Evolutionary conservation across 2,329 filamentous ascomycete genomes (phyloP).

Genomic region (Ophiocordyceps australis): DNA sequence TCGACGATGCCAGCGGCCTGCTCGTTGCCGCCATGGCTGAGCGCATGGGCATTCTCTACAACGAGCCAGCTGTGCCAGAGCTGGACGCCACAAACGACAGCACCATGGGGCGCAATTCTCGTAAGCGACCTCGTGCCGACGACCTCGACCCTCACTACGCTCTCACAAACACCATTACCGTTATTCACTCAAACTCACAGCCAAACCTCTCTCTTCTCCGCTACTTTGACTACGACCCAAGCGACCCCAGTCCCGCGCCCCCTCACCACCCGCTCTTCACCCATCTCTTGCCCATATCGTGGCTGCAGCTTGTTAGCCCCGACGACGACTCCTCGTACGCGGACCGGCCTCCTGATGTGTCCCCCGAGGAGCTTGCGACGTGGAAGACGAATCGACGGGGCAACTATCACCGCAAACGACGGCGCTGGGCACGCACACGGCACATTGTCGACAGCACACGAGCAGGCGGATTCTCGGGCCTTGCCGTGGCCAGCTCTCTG

Average conservation of each 20-base stretch:
- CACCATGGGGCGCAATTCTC: conserved; percentile 7
- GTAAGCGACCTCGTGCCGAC: conserved; percentile 14
- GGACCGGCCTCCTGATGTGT: conserved; percentile 39
- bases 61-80: conserved; percentile 10
- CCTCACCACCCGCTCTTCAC: conserved; percentile 63
- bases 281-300: conserved; percentile 70
- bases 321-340: conserved; percentile 56
- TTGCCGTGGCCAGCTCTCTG: conserved; percentile 70
- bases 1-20: conserved; percentile 76
- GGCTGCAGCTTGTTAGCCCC: conserved; percentile 78
- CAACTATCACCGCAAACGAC: conserved; percentile 75
- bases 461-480: conserved; percentile 61
- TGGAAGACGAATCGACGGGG: conserved; percentile 73
- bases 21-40: conserved; percentile 74
- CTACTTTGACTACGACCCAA: conserved; percentile 73
- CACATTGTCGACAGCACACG: conserved; percentile 59
- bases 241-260: conserved; percentile 36
- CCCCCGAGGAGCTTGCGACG: conserved; percentile 41
- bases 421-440: conserved; percentile 58
- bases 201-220: conserved; percentile 76
- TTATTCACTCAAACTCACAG: conserved; percentile 68
- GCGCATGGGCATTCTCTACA: conserved; percentile 65
- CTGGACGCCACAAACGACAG: background rate
- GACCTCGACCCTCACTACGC: conserved; percentile 49
- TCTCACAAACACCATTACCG: conserved; percentile 56